phyloP scores from a whole-genome alignment of 1,284 basidiomycete species.

The Leccinum holopus region DNA sequence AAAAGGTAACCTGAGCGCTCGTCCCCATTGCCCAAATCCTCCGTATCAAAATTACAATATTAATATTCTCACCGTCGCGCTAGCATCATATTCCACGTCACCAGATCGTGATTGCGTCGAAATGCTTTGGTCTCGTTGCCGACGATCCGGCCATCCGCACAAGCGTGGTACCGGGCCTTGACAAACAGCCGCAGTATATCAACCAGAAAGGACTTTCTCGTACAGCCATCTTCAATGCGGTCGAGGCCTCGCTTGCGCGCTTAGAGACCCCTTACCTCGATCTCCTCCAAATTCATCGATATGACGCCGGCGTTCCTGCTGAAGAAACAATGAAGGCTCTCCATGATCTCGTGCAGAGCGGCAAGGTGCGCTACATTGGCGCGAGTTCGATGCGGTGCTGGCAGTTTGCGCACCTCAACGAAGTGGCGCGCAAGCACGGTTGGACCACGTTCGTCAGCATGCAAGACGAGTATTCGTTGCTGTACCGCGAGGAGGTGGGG shows the following conservation, averaged over 20 bases:
- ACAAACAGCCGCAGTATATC: slow-evolving; percentile 36
- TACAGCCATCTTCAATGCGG: slow-evolving; percentile 44
- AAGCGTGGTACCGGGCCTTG: slow-evolving; percentile 6
- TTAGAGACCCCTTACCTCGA: slow-evolving; percentile 48
- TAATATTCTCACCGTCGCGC: not conserved
- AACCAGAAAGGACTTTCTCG: slow-evolving; percentile 48
- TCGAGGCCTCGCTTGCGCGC: slow-evolving; percentile 43
- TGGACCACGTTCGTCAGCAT: slow-evolving; percentile 38
- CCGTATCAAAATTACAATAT: not conserved
- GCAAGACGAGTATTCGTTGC: slow-evolving; percentile 32
- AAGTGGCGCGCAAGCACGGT: slow-evolving; percentile 36
- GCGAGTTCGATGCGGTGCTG: slow-evolving; percentile 44
- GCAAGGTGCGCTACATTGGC: slow-evolving; percentile 37
- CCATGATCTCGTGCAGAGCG: not conserved
- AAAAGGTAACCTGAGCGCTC: slow-evolving; percentile 25
- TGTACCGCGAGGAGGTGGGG: slow-evolving; percentile 42
- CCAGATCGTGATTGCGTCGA: slow-evolving; percentile 47
- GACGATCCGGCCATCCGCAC: slow-evolving; percentile 9
- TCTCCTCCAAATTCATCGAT: slow-evolving; percentile 21
- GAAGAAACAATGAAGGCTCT: slow-evolving; percentile 47
- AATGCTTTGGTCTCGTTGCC: slow-evolving; percentile 31
- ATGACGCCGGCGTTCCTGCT: slow-evolving; percentile 35
- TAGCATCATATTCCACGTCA: slow-evolving; percentile 57
- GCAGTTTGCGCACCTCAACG: slow-evolving; percentile 44
- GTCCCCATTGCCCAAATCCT: not conserved